Conservation (phyloP, 202 grass and related monocot species). For the Hordeum pubiflorum region DNA sequence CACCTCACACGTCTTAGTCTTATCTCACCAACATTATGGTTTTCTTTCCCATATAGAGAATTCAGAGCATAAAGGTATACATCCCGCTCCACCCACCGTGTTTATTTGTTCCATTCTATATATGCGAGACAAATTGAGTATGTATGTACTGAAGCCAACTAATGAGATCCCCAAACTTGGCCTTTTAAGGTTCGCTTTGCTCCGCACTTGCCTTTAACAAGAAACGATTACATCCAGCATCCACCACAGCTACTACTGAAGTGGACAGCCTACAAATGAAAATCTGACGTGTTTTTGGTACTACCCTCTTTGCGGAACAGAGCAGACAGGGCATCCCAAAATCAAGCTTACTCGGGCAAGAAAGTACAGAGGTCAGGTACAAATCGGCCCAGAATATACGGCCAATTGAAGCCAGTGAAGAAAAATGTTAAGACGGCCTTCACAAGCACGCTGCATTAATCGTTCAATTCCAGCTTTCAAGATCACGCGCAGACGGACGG, state of each 20-base stretch:
- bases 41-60: background rate
- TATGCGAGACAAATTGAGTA: background rate
- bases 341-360: background rate
- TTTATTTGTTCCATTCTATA: background rate
- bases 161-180: background rate
- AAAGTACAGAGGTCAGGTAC: background rate
- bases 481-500: background rate
- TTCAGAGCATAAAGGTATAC: background rate
- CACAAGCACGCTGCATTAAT: background rate
- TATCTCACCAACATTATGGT: background rate
- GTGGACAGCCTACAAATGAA: background rate
- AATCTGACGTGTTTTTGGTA: background rate
- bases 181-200: background rate
- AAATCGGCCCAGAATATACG: background rate
- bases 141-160: background rate
- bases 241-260: background rate
- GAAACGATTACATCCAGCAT: background rate
- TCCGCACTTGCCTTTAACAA: background rate
- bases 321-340: background rate
- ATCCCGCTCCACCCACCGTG: background rate
- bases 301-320: background rate
- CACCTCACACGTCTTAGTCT: background rate
- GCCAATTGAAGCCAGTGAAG: background rate
- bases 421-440: background rate
- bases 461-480: background rate